Percentiles rank a stretch among this genome's conserved stretches.
These are phyloP conservation scores for Avena atlantica DNA, from an alignment of 176 grass and related monocot species.

Conservation along the genomic window DNA sequence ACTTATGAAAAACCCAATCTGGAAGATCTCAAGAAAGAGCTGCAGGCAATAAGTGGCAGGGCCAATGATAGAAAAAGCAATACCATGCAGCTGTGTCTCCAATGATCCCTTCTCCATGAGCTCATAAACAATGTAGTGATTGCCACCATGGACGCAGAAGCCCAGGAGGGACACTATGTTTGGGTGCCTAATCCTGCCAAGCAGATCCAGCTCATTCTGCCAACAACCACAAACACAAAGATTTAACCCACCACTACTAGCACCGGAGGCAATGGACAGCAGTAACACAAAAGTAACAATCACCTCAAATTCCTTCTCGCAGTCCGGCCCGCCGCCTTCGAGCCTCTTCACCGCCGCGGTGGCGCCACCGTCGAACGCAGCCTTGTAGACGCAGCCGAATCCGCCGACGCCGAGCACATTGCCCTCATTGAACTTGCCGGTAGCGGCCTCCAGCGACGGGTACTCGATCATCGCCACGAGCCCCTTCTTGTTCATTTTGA, in stretches of 20 bases:
- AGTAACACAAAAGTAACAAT: neutral
- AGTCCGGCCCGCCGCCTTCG: conserved; percentile 58
- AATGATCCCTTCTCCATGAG: conserved; percentile 97
- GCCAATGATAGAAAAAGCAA: conserved; percentile 43
- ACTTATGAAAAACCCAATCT: conserved; percentile 44
- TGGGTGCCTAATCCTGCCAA: conserved; percentile 88
- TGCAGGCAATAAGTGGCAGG: conserved; percentile 53
- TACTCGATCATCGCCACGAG: conserved; percentile 82
- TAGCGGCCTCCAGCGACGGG: conserved; percentile 65
- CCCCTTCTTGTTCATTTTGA: conserved; percentile 69
- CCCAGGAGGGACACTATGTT: conserved; percentile 95
- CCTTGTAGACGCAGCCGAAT: conserved; percentile 83
- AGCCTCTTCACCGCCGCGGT: conserved; percentile 80
- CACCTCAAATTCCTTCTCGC: conserved; percentile 93
- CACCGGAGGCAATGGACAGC: neutral
- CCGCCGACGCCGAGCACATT: conserved; percentile 85
- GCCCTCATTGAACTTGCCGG: conserved; percentile 70
- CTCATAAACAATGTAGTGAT: conserved; percentile 85
- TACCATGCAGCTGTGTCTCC: conserved; percentile 92
- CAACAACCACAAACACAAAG: conserved; percentile 44
- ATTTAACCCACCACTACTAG: neutral
- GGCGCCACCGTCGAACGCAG: conserved; percentile 65
- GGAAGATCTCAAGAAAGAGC: conserved; percentile 59
- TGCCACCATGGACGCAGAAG: conserved; percentile 76
- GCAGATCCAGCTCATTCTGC: conserved; percentile 97